Evolutionary conservation across 306 rosid genomes (phyloP).

Genomic region (Rosa persica): DNA sequence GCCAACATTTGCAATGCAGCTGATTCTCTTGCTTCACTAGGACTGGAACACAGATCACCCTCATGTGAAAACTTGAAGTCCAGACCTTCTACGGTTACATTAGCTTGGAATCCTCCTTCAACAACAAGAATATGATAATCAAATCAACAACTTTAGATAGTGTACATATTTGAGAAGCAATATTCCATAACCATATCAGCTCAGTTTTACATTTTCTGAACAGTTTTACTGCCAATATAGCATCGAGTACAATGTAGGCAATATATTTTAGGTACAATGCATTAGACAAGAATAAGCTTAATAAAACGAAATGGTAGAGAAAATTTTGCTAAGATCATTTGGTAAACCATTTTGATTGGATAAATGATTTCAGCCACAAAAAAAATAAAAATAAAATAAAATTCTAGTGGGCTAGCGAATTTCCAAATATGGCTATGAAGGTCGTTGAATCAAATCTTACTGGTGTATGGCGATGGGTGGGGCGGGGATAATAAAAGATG

Average conservation of each 20-base stretch:
- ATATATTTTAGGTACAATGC: background rate
- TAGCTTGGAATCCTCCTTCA: constrained; percentile 65
- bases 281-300: background rate
- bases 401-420: background rate
- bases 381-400: no score
- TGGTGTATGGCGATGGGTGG: background rate
- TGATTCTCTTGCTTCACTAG: constrained; percentile 48
- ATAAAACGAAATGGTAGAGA: background rate
- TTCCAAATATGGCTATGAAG: background rate
- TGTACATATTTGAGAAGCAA: background rate
- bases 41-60: constrained; percentile 33
- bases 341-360: background rate
- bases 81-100: constrained; percentile 46
- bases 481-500: background rate
- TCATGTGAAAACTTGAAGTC: constrained; percentile 50
- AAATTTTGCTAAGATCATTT: background rate
- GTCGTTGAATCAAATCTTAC: background rate
- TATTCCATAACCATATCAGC: background rate
- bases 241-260: background rate
- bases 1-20: constrained; percentile 47
- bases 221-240: background rate
- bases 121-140: background rate
- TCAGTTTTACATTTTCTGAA: background rate
- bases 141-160: background rate
- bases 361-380: background rate